Percentiles rank a stretch among this genome's conserved stretches.
Evolutionary conservation across 768 basidiomycete genomes (phyloP).

Genomic region (Lepiota brunneoincarnata): DNA sequence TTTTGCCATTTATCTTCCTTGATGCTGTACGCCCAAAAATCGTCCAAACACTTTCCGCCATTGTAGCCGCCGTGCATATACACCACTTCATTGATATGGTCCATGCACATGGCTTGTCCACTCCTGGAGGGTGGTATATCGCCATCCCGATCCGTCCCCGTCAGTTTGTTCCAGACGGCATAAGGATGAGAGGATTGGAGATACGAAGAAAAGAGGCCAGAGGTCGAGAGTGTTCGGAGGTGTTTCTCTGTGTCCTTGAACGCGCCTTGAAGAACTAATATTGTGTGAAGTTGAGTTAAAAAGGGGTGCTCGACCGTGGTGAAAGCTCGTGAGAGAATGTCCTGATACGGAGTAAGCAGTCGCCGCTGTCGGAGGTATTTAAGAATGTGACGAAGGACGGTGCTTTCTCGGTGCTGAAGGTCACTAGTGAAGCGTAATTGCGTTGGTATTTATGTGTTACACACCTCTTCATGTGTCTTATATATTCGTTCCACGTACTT

Average conservation of each 20-base stretch:
- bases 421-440: constrained; percentile 1
- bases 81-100: constrained; percentile 55
- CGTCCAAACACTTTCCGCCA: constrained; percentile 67
- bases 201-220: constrained; percentile 62
- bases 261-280: constrained; percentile 64
- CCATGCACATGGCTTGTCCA: constrained; percentile 83
- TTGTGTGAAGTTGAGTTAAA: constrained; percentile 60
- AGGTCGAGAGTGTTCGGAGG: constrained; percentile 44
- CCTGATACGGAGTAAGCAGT: constrained; percentile 60
- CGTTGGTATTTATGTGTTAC: constrained; percentile 14
- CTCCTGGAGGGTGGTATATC: constrained; percentile 68
- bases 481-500: constrained; percentile 54
- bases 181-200: constrained; percentile 56
- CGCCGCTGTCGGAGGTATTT: constrained; percentile 79
- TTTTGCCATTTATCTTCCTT: constrained; percentile 57
- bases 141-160: constrained; percentile 59
- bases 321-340: constrained; percentile 52
- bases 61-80: constrained; percentile 84
- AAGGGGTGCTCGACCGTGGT: constrained; percentile 69
- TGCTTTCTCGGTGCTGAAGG: constrained; percentile 61
- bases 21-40: constrained; percentile 76
- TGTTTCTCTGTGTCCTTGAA: constrained; percentile 58
- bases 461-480: constrained; percentile 60
- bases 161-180: constrained; percentile 58
- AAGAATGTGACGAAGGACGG: constrained; percentile 62